A percentile compares a stretch with the other conserved stretches of the same genome.
phyloP scores from a whole-genome alignment of 2,329 filamentous ascomycete genomes.

The Colletotrichum euphorbiae region DNA sequence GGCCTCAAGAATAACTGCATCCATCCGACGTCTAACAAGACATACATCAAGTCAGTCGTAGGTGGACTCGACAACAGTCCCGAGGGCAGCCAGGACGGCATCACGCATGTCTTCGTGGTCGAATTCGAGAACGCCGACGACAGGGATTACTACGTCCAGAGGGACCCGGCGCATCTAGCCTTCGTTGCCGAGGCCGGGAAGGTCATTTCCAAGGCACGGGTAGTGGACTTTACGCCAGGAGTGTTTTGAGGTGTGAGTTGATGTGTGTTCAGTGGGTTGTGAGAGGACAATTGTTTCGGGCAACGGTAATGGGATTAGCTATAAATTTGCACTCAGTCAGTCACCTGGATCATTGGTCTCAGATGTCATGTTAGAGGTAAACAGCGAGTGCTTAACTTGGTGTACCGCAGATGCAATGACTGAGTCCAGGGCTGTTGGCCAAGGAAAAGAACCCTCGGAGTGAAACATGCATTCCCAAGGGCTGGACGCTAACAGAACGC shows the following conservation, averaged over 20 bases:
- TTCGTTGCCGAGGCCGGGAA: slow-evolving; percentile 65
- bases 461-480: slow-evolving; percentile 16
- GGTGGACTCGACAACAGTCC: slow-evolving; percentile 73
- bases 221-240: slow-evolving; percentile 70
- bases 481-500: too few species aligned
- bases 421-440: not conserved
- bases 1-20: slow-evolving; percentile 69
- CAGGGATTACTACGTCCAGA: slow-evolving; percentile 74
- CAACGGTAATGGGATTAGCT: too few species aligned
- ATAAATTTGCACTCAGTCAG: too few species aligned
- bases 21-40: slow-evolving; percentile 67
- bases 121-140: slow-evolving; percentile 74
- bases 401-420: too few species aligned
- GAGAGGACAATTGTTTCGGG: not conserved
- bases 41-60: slow-evolving; percentile 69
- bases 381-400: too few species aligned
- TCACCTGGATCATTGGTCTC: too few species aligned
- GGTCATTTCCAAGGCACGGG: slow-evolving; percentile 64
- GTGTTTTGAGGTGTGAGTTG: slow-evolving; percentile 43
- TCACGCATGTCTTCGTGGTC: slow-evolving; percentile 76
- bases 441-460: not conserved
- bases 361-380: too few species aligned
- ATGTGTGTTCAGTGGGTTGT: not conserved
- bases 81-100: slow-evolving; percentile 69
- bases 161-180: slow-evolving; percentile 72